Base-by-base conservation (phyloP, 768 basidiomycete species). In the Phylloporus sp. region DNA sequence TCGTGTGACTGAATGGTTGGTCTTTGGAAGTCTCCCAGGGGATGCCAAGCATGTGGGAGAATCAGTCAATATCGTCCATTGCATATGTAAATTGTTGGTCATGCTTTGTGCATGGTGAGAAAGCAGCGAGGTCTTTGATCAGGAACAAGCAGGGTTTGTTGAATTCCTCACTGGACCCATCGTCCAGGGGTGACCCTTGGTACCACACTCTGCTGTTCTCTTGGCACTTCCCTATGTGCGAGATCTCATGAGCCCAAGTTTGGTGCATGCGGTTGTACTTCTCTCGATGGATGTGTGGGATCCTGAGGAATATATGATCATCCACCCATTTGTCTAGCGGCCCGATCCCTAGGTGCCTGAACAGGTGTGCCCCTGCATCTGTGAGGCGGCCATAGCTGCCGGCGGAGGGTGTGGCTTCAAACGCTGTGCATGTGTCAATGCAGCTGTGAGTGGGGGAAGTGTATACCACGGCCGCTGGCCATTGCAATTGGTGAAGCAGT, bases 211-310 rank as follows among this genome's bases (percentile, higher is more conserved):
- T 11, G 28, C 28, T 29, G 9, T 14, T 14, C 4, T 1, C 6
- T 4, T 14, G 13, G 4, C 6, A 6, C 2, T 2, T 27, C 9
- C 27, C 13, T 29, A 14, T 4, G 1, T 11, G 28, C 1, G 2
- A 13, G 4, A 29, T 29, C 15, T 3, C 14, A 1, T 2, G 1
- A 14, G 13, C 1, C 28, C 28, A 29, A 1, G 11, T 2, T 4
- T 11, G 1, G 1, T 5, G 7, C 13, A 14, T 0, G 6, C 1
- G 1, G 28, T 29, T 29, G 13, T 15, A 29, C 1, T 29, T 14
- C 1, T 1, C 1, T 1, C 9, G 28, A 14, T 29, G 28, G 2
- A 13, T 2, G 7, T 1, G 13, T 1, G 2, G 2, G 28, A 29
- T 15, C 0, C 3, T 2, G 2, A 15, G 5, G 5, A 29, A 29